Evolutionary conservation across 169 alveolate species (phyloP).

Genomic region (Cryptosporidium sp.): DNA sequence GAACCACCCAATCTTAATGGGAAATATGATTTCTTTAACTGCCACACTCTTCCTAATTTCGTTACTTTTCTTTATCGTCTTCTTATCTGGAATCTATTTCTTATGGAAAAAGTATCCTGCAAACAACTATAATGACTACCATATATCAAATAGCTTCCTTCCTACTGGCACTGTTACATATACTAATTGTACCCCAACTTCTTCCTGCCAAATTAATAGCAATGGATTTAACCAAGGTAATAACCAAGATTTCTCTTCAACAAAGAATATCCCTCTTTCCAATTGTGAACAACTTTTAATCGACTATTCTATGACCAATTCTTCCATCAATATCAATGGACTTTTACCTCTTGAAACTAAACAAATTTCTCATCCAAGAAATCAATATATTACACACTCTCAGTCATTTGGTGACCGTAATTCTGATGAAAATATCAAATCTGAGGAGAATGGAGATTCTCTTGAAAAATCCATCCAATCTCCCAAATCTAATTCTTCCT

Average conservation of each 20-base stretch:
- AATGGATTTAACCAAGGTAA: neutral
- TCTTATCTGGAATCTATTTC: constrained; percentile 22
- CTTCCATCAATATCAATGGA: constrained; percentile 24
- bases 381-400: constrained; percentile 8
- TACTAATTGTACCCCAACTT: constrained; percentile 41
- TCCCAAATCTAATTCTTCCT: neutral
- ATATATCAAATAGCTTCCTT: constrained; percentile 28
- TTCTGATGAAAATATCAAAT: neutral
- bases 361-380: constrained; percentile 34
- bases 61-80: neutral
- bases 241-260: neutral
- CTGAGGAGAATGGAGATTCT: neutral
- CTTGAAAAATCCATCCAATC: neutral
- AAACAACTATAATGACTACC: constrained; percentile 5
- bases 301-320: constrained; percentile 7
- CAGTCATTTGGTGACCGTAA: constrained; percentile 3
- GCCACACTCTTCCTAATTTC: neutral
- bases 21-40: constrained; percentile 7
- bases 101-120: constrained; percentile 46
- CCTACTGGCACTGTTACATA: constrained; percentile 64
- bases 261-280: neutral
- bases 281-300: neutral
- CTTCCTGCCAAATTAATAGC: constrained; percentile 13
- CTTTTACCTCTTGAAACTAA: constrained; percentile 45
- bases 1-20: constrained; percentile 53